A percentile compares a stretch with the other conserved stretches of the same genome.
These are phyloP conservation scores for Schizochytrium sp. DNA, from an alignment of 108 stramenopile genomes.

Conservation along the genomic window DNA sequence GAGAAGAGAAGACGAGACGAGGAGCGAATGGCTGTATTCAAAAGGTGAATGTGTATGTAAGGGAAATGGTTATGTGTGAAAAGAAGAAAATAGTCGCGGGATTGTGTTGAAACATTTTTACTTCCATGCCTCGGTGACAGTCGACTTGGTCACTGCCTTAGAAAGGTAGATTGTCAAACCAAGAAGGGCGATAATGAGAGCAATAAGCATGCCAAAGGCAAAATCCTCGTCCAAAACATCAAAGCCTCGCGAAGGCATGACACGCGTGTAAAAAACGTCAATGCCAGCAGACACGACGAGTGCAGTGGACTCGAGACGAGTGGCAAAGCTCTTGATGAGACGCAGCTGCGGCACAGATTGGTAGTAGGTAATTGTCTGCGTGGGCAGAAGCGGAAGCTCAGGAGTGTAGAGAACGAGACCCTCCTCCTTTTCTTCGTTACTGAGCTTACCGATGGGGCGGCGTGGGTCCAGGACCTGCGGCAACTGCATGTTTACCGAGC, in stretches of 20 bases:
- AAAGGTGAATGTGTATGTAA: too few relatives aligned
- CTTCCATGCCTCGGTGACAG: not conserved
- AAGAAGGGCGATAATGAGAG: constrained; percentile 62
- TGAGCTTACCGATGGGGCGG: constrained; percentile 81
- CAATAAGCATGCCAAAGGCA: constrained; percentile 67
- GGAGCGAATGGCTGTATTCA: too few relatives aligned
- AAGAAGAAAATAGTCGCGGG: too few relatives aligned
- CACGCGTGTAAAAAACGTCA: constrained; percentile 67
- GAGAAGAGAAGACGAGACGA: not conserved
- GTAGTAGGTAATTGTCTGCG: constrained; percentile 66
- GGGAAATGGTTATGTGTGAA: too few relatives aligned
- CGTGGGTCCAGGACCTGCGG: constrained; percentile 88
- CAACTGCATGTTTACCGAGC: constrained; percentile 81
- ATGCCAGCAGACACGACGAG: constrained; percentile 69
- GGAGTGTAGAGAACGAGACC: constrained; percentile 71
- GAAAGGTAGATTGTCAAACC: constrained; percentile 13
- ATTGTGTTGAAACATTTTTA: not conserved
- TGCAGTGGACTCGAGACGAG: constrained; percentile 71
- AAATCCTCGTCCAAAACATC: constrained; percentile 74
- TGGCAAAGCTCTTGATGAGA: constrained; percentile 63
- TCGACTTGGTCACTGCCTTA: constrained; percentile 9
- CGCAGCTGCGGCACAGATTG: constrained; percentile 32
- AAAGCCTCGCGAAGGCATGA: constrained; percentile 72
- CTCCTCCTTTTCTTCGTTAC: constrained; percentile 72
- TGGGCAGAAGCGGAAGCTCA: constrained; percentile 66